Percentiles rank a stretch among this genome's conserved stretches.
Conservation (phyloP, 306 rosid genomes). For the Albizia julibrissin region DNA sequence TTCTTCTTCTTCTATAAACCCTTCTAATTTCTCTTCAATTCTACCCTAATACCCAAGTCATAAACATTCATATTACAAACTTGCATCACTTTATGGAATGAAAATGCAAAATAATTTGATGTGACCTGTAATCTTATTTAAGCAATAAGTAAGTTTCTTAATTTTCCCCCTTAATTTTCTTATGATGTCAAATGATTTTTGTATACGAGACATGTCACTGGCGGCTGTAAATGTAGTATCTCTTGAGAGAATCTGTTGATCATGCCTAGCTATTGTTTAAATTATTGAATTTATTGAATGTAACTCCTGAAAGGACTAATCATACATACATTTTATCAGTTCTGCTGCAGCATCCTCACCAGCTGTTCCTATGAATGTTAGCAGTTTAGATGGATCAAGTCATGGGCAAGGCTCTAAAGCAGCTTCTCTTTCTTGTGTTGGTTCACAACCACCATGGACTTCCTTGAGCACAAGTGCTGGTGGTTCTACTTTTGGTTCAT, state of each 20-base stretch:
- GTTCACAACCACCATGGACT: slow-evolving; percentile 86
- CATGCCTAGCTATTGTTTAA: slow-evolving; percentile 21
- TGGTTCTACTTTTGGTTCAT: slow-evolving; percentile 80
- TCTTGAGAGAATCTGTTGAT: slow-evolving; percentile 13
- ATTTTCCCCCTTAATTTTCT: neutral
- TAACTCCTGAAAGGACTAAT: slow-evolving; percentile 27
- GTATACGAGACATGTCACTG: slow-evolving; percentile 5
- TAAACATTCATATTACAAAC: no score
- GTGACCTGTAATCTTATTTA: neutral
- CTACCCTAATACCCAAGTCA: no score
- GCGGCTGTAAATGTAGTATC: neutral
- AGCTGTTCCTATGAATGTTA: slow-evolving; percentile 78
- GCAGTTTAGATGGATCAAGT: slow-evolving; percentile 88
- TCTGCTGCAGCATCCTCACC: slow-evolving; percentile 99
- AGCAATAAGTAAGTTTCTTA: neutral
- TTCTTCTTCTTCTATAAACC: no score
- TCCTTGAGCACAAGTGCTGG: slow-evolving; percentile 88
- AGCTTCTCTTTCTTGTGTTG: slow-evolving; percentile 91
- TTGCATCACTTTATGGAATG: neutral
- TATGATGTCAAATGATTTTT: neutral
- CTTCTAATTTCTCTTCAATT: no score
- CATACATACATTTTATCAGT: slow-evolving; percentile 52
- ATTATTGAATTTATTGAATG: slow-evolving; percentile 15
- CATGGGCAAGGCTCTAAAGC: slow-evolving; percentile 93
- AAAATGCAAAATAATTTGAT: neutral